Conservation (phyloP, 2,329 filamentous ascomycete species). For the Colletotrichum melonis region DNA sequence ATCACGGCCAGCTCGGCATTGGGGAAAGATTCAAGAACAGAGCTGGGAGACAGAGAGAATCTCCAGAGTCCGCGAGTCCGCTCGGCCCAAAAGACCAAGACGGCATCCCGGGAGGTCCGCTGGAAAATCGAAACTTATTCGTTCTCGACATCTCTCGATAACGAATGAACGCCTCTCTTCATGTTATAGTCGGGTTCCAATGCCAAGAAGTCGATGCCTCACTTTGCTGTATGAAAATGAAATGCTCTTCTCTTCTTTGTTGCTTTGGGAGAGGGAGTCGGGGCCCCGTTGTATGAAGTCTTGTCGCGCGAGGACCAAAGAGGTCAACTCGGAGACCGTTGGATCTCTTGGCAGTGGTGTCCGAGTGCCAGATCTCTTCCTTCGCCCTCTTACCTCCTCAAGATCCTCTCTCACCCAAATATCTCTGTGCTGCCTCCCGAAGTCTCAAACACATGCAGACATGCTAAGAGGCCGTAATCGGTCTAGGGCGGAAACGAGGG, state of each 20-base stretch:
- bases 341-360: slow-evolving; percentile 28
- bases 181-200: neutral
- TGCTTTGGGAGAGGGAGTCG: neutral
- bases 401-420: too few relatives aligned
- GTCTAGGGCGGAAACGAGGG: neutral
- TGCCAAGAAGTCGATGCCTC: neutral
- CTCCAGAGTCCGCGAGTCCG: too few relatives aligned
- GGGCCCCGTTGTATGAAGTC: neutral
- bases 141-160: neutral
- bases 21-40: neutral
- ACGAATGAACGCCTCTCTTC: neutral
- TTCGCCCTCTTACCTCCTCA: too few relatives aligned
- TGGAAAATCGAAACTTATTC: neutral
- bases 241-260: neutral
- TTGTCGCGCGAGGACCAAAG: slow-evolving; percentile 1
- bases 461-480: neutral
- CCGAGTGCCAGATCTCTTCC: slow-evolving; percentile 24
- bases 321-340: slow-evolving; percentile 12
- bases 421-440: neutral
- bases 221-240: neutral
- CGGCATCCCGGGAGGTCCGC: neutral
- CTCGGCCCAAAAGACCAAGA: slow-evolving; percentile 15
- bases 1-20: slow-evolving; percentile 16
- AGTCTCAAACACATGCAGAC: neutral
- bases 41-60: too few relatives aligned